Conservation (phyloP, 2,329 filamentous ascomycete species). For the Penicillium olsonii region DNA sequence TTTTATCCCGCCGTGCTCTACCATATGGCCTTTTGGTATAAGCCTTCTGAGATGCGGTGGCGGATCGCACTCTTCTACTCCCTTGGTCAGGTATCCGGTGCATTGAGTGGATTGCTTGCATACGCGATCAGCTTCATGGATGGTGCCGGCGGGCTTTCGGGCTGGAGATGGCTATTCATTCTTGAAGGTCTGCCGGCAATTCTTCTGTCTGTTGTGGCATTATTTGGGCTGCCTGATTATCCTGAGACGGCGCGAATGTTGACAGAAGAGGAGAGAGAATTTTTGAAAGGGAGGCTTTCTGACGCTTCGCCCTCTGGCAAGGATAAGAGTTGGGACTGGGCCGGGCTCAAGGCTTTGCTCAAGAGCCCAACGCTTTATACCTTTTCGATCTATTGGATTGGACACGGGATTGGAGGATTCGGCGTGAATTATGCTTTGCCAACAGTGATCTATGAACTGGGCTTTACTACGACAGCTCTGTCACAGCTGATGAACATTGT, state of each 20-base stretch:
- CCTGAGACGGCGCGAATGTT: slow-evolving; percentile 34
- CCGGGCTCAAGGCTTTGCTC: slow-evolving; percentile 32
- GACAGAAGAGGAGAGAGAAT: slow-evolving; percentile 27
- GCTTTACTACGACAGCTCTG: slow-evolving; percentile 44
- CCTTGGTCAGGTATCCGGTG: slow-evolving; percentile 36
- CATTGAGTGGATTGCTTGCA: slow-evolving; percentile 37
- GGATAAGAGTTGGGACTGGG: slow-evolving; percentile 36
- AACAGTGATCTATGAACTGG: slow-evolving; percentile 47
- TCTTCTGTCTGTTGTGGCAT: slow-evolving; percentile 29
- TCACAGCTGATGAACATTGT: slow-evolving; percentile 49
- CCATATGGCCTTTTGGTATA: slow-evolving; percentile 46
- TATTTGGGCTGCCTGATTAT: slow-evolving; percentile 36
- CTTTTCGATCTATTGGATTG: slow-evolving; percentile 44
- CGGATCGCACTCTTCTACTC: slow-evolving; percentile 44
- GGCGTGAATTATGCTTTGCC: slow-evolving; percentile 44
- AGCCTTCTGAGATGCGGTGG: slow-evolving; percentile 36
- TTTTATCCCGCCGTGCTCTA: slow-evolving; percentile 40
- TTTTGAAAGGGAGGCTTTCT: slow-evolving; percentile 30
- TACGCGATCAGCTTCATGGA: slow-evolving; percentile 44
- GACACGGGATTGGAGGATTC: slow-evolving; percentile 47
- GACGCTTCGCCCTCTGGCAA: slow-evolving; percentile 32
- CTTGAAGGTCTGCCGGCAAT: slow-evolving; percentile 40
- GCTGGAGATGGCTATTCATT: slow-evolving; percentile 44
- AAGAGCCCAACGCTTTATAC: slow-evolving; percentile 41
- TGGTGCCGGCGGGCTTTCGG: slow-evolving; percentile 31